Evolutionary conservation across 495 filamentous ascomycete genomes (phyloP).

Genomic region (Penicillium nucicola): DNA sequence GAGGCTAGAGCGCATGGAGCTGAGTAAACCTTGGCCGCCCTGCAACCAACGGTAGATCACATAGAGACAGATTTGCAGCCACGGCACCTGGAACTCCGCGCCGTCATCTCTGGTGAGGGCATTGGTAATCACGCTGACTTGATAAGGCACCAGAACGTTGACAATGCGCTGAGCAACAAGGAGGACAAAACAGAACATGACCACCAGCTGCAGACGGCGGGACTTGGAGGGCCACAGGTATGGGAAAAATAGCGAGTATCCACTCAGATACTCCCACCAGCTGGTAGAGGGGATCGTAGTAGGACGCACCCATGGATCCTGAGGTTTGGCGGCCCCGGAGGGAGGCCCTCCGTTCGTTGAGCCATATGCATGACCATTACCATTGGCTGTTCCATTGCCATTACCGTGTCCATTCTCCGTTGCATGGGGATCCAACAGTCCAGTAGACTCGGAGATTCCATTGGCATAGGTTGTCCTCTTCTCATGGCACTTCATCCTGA

Average conservation of each 20-base stretch:
- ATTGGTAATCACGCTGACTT: slow-evolving; percentile 70
- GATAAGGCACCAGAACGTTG: slow-evolving; percentile 76
- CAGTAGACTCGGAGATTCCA: slow-evolving; percentile 51
- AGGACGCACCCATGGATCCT: slow-evolving; percentile 61
- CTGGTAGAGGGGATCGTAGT: slow-evolving; percentile 63
- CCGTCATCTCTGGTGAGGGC: slow-evolving; percentile 55
- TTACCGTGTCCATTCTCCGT: slow-evolving; percentile 43
- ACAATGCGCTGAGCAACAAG: slow-evolving; percentile 69
- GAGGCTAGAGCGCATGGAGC: slow-evolving; percentile 72
- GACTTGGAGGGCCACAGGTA: slow-evolving; percentile 86
- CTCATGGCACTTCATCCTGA: slow-evolving; percentile 28
- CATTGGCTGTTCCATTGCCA: slow-evolving; percentile 41
- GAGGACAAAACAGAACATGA: slow-evolving; percentile 72
- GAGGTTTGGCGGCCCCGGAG: slow-evolving; percentile 35
- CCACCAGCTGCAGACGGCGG: slow-evolving; percentile 62
- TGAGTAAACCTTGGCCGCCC: slow-evolving; percentile 80
- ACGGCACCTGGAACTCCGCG: slow-evolving; percentile 52
- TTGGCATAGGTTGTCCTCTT: slow-evolving; percentile 27
- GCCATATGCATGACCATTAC: slow-evolving; percentile 48
- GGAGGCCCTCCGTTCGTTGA: slow-evolving; percentile 37
- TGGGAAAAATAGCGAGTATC: slow-evolving; percentile 88
- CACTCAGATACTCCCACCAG: slow-evolving; percentile 88
- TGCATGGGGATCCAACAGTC: slow-evolving; percentile 40
- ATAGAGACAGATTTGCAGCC: slow-evolving; percentile 71
- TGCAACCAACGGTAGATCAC: slow-evolving; percentile 82